Evolutionary conservation across 306 rosid species (phyloP), one percentile per base, ranked within the genome.

Genomic region (Castanea sativa): DNA sequence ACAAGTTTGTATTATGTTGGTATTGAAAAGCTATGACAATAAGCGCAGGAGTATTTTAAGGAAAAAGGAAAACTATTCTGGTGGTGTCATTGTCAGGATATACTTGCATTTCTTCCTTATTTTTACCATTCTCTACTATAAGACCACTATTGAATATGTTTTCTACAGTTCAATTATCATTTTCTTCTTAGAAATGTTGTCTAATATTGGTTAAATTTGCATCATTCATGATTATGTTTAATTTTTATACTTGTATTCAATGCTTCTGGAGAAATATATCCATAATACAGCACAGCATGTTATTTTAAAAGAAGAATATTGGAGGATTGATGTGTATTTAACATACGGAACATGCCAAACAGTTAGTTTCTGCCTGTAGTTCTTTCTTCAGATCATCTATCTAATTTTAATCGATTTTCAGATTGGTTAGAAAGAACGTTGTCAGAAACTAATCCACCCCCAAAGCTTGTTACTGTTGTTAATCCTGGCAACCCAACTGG

Each of bases 401-500:
- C 59, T 9, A 57, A 57, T 15, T 29, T 84, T 18, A 76, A 67
- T 76, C 80, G 81, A 73, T 85, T 83, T 84, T 75, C 94, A 95
- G 99, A 93, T 55, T 95, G 98, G 99, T 78, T 95, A 84, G 98
- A 95, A 74, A 90, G 72, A 77, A 82, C 84, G 56, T 80, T 95
- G 55, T 79, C 71, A 1, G 97, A 93, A 85, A 88, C 90, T 63
- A 90, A 89, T 73, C 99, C 98, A n/a, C 76, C 84, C 71, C 99
- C 99, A 59, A 95, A 95, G 89, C 92, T 95, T 78, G 99, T 95
- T 16, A 91, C 87, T 38, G 88, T 95, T 76, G 99, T 95, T 58
- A 95, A 95, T 87, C 99, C 99, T 12, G 99, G 99, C 78, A 95
- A 95, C 73, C 99, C 99, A 55, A 49, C 80, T 55, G 99, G 98